Evolutionary conservation across 1,139 yeast species (phyloP), one percentile per base, ranked within the genome.

Genomic region (Geotrichum macrosporum): DNA sequence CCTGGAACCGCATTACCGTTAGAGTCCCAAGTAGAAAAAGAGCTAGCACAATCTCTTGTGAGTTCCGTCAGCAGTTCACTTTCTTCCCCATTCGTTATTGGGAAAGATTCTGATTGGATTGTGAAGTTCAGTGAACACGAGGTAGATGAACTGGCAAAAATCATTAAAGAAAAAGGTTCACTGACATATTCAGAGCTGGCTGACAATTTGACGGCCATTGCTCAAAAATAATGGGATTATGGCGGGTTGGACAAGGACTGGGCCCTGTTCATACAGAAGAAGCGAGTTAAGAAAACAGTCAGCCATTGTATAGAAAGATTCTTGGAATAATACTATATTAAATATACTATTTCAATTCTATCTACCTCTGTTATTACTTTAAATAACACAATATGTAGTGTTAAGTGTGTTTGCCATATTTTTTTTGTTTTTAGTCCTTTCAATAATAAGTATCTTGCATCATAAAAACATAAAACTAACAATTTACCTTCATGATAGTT

Each of bases 51-150:
- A 19, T 12, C 24, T 20, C 13, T 41, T 13, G 33, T 27, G 10
- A 12, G 27, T 6, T 35, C 24, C 9, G 5, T 24, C 27, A 24
- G 27, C 27, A 24, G 10, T 10, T 10, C 44, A 8, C 9, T 16
- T 12, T 8, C 40, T 15, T 4, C 9, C 2, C 19, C 41, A 18
- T 20, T 20, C 4, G 46, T 46, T 40, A 41, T 49, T 19, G 47
- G 46, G 21, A 43, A 46, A 13, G 45, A 46, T 9, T 50, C 41
- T 16, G 22, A 36, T 21, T 43, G 27, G 30, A 27, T 46, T 8
- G 46, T 49, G 26, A 43, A 39, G 26, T 30, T 49, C 9, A 41
- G 48, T 16, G 35, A 39, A 2, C 46, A 43, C 13, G 46, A 49
- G 12, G 22, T 46, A 12, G 29, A 27, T n/a, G 15, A 42, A 21